These are phyloP conservation scores for Cystobasidium tubakii DNA, from an alignment of 768 basidiomycete species.

Conservation along the genomic window DNA sequence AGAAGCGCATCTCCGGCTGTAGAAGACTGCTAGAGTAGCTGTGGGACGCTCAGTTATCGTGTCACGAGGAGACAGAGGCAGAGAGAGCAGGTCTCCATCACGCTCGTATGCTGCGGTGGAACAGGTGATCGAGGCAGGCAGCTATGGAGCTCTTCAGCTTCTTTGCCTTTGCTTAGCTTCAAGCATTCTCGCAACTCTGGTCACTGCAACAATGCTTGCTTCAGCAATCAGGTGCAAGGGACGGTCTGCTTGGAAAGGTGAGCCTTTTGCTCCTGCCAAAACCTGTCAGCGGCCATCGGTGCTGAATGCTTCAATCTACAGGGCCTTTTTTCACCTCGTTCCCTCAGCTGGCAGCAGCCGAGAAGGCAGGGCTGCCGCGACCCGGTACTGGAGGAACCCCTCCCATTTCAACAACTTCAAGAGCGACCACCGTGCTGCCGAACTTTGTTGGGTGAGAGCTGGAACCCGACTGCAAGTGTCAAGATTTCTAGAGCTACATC, in stretches of 20 bases:
- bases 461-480: not conserved
- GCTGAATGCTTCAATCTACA: too few relatives aligned
- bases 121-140: not conserved
- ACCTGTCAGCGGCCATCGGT: too few relatives aligned
- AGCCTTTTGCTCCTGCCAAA: not conserved
- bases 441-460: conserved; percentile 82
- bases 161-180: not conserved
- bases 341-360: conserved; percentile 73
- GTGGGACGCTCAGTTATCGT: not conserved
- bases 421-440: conserved; percentile 86
- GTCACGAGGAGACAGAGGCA: not conserved
- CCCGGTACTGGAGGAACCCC: conserved; percentile 53
- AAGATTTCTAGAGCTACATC: not conserved
- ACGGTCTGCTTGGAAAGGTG: conserved; percentile 54
- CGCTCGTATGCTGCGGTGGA: not conserved
- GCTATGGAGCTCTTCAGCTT: not conserved
- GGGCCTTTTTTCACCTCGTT: conserved; percentile 94
- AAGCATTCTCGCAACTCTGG: not conserved
- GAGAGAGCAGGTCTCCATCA: not conserved
- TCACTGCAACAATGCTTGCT: conserved; percentile 12
- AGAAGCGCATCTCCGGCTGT: not conserved
- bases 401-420: conserved; percentile 80
- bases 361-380: conserved; percentile 53
- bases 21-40: not conserved
- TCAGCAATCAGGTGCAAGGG: conserved; percentile 14